Evolutionary conservation across 176 grass and related monocot genomes (phyloP).

Genomic region (Musa itinerans): DNA sequence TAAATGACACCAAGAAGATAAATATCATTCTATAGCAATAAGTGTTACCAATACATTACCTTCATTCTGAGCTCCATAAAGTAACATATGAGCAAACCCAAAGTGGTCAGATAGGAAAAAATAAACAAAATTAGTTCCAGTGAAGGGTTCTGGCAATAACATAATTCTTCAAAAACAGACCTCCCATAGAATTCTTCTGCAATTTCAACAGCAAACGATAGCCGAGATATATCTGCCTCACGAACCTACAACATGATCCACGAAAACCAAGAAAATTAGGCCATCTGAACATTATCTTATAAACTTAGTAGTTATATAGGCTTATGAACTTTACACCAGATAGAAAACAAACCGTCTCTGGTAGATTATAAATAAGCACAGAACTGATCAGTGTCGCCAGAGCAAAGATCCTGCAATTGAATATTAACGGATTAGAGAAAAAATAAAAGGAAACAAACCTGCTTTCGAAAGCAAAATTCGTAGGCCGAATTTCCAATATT

Average conservation of each 20-base stretch:
- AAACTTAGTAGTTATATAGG: background rate
- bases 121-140: background rate
- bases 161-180: conserved; percentile 28
- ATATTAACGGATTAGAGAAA: background rate
- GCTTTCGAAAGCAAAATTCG: background rate
- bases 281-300: background rate
- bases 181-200: conserved; percentile 96
- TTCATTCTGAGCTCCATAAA: conserved; percentile 59
- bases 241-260: conserved; percentile 52
- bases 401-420: conserved; percentile 67
- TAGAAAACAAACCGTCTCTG: conserved; percentile 64
- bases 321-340: conserved; percentile 13
- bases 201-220: conserved; percentile 95
- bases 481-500: background rate
- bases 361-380: conserved; percentile 90
- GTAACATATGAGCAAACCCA: conserved; percentile 7
- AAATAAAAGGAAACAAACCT: conserved; percentile 6
- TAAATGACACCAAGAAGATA: background rate
- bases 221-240: conserved; percentile 83
- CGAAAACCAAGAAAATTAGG: background rate
- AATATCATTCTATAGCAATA: background rate
- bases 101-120: conserved; percentile 37
- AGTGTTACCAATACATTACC: conserved; percentile 32
- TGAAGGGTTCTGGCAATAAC: conserved; percentile 9
- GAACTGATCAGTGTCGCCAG: conserved; percentile 86